phyloP scores from a whole-genome alignment of 768 basidiomycete genomes.

The Rhizopogon vulgaris region DNA sequence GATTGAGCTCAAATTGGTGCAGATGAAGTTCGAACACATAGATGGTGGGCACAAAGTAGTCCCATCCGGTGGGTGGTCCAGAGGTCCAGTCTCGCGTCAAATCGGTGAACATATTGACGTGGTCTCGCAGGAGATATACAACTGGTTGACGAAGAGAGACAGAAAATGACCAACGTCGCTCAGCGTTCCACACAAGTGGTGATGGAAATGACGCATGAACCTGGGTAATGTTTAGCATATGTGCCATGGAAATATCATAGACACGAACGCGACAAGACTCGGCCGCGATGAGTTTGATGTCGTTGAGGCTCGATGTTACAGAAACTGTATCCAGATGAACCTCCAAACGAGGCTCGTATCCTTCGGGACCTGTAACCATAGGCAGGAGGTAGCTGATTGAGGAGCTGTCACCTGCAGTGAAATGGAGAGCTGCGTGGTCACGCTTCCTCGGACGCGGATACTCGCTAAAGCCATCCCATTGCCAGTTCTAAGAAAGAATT shows the following conservation, averaged over 20 bases:
- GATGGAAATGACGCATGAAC: conserved; percentile 70
- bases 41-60: conserved; percentile 77
- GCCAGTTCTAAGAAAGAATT: conserved; percentile 65
- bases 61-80: conserved; percentile 74
- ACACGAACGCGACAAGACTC: conserved; percentile 68
- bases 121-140: conserved; percentile 82
- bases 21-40: conserved; percentile 70
- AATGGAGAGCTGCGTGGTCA: conserved; percentile 66
- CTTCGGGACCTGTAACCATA: conserved; percentile 64
- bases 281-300: conserved; percentile 70
- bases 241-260: background rate
- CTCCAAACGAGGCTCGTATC: conserved; percentile 77
- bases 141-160: conserved; percentile 65
- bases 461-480: conserved; percentile 67
- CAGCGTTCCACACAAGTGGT: conserved; percentile 76
- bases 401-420: conserved; percentile 74
- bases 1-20: conserved; percentile 68
- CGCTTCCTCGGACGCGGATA: conserved; percentile 48
- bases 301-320: conserved; percentile 82
- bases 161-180: conserved; percentile 75
- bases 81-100: conserved; percentile 89
- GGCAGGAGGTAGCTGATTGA: conserved; percentile 82
- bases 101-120: conserved; percentile 91
- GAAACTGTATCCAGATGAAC: conserved; percentile 76
- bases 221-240: conserved; percentile 28